Base-by-base conservation (phyloP, 2,329 filamentous ascomycete genomes). In the Exutisphaerella laricina region DNA sequence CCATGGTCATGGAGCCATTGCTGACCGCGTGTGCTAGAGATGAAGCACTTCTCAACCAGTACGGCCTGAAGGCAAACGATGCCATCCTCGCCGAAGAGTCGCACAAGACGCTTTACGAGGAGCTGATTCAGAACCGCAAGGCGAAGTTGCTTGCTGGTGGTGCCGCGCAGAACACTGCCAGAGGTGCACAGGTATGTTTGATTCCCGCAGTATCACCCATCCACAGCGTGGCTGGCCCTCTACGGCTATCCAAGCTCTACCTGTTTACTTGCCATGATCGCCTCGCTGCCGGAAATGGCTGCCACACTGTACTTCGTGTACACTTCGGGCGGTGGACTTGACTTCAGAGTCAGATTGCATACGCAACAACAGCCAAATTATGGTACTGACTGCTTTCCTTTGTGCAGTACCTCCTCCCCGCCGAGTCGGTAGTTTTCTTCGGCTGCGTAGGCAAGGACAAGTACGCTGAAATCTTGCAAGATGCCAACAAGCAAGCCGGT, bases 381-480 rank as follows among this genome's bases (percentile, higher is more conserved):
- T 32, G 33, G 39, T 33, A 41, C 49, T 51, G 31, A 51, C 38
- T 7, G 18, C 12, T 10, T 21, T 14, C 4, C 18, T 32, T 12
- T 26, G 4, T 17, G 39, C 57, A 82, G 80, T 98, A 98, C 77
- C 82, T 97, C 54, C 87, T 98, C 44, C 82, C 87, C 22, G 73
- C 84, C 48, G 84, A 95, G 74, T 90, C 85, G 52, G 88, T 94
- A 62, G 80, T 94, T 66, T 98, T 88, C 77, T 79, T 97, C 55
- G 92, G 92, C 57, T 89, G 89, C 62, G 88, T 94, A 45, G 92
- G 92, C 56, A 82, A 90, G 62, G 92, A 98, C 77, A 92, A 95
- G 73, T 96, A 94, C 70, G 86, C 88, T 59, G 84, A 89, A 51
- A 88, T 84, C 59, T 83, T 98, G 49, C 79, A 81, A 60, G 82